Base-by-base conservation (phyloP, 2,329 filamentous ascomycete genomes). In the Pyricularia sp. region DNA sequence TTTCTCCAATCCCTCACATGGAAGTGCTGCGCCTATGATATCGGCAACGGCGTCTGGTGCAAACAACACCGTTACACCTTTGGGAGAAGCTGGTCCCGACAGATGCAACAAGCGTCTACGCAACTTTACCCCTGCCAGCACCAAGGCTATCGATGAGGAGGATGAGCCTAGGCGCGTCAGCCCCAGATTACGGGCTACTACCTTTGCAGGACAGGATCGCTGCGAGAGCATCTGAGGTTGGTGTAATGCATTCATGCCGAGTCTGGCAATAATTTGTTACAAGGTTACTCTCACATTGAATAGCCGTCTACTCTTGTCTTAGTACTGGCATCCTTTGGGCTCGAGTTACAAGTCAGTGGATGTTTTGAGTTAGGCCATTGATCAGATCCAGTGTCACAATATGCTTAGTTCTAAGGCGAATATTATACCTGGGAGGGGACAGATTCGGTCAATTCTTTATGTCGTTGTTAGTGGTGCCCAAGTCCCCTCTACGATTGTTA, bases 141-240 rank as follows among this genome's bases (percentile, higher is more conserved):
- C 77, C n/a, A 82, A 80, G 71, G 80, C 74, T 10, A 80, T 83
- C 20, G 83, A 84, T 58, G 80, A 82, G 25, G 82, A 85, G 66
- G 80, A 84, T 61, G 81, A 84, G 70, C 78, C 80, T 42, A 77
- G 78, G 14, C 76, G 78, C 30, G 72, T 70, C n/a, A 81, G 78
- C 68, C 78, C 79, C 9, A 74, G 72, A 50, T 67, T 74, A 33
- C 72, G 72, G 67, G 71, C 72, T 64, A 72, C 70, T 30, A 23
- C 67, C 1, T 68, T 64, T 4, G 67, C 59, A 6, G 67, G 59
- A 1, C 59, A 68, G 14, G 59, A 12, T 28, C 55, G 66, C 31
- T 26, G 36, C 17, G 65, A 63, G 5, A 28, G 25, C 59, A 28
- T 55, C 26, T 63, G 25, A 63, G 3, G 3, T 63, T 28, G 25